Conservation (phyloP, 768 basidiomycete species). For the Agaricus sinodeliciosus region DNA sequence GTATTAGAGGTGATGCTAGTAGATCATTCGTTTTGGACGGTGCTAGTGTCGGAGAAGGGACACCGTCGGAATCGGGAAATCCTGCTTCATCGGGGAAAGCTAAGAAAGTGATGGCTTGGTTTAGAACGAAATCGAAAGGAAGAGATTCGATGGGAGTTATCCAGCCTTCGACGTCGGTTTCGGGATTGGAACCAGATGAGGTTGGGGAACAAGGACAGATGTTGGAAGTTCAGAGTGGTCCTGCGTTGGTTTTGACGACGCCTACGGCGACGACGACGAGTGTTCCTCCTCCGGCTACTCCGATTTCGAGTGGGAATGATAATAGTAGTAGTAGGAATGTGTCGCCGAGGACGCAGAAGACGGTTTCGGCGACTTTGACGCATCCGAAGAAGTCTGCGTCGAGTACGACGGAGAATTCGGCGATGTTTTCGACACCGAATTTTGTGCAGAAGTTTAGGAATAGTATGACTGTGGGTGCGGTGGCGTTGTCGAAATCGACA, state of each 20-base stretch:
- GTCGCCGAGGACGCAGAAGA: not conserved
- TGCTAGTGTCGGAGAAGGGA: slow-evolving; percentile 10
- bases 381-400: slow-evolving; percentile 41
- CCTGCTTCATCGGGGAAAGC: slow-evolving; percentile 82
- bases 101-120: slow-evolving; percentile 98
- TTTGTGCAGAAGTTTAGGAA: slow-evolving; percentile 44
- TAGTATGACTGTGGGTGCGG: slow-evolving; percentile 38
- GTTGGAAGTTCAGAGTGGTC: slow-evolving; percentile 9
- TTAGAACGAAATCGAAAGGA: slow-evolving; percentile 66
- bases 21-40: slow-evolving; percentile 7
- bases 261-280: slow-evolving; percentile 19
- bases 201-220: slow-evolving; percentile 12
- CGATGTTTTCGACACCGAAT: slow-evolving; percentile 33
- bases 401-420: slow-evolving; percentile 30
- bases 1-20: not conserved
- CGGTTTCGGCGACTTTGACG: slow-evolving; percentile 12
- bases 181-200: not conserved
- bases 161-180: not conserved
- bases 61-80: slow-evolving; percentile 29
- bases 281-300: not conserved
- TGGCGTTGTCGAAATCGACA: not conserved
- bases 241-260: slow-evolving; percentile 20
- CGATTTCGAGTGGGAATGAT: no score
- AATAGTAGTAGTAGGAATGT: no score
- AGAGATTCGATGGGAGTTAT: slow-evolving; percentile 27